phyloP scores from a whole-genome alignment of 2,329 filamentous ascomycete genomes.

The Didymella segeticola region DNA sequence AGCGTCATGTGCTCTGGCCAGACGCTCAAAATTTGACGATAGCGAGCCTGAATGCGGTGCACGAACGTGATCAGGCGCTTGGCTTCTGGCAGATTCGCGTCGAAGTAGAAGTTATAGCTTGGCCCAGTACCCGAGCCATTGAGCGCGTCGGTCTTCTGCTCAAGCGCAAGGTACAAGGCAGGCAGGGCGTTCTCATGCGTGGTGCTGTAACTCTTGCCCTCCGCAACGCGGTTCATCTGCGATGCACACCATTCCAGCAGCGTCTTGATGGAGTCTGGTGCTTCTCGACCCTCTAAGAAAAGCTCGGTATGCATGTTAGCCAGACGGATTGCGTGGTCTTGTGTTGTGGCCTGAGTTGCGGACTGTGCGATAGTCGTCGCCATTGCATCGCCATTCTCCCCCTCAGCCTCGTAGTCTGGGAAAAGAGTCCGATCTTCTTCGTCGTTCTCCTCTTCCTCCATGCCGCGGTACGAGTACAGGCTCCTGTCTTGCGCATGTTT shows the following conservation, averaged over 20 bases:
- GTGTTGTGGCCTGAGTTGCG: conserved; percentile 28
- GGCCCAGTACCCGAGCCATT: conserved; percentile 40
- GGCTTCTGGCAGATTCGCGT: conserved; percentile 77
- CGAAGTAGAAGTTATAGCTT: conserved; percentile 86
- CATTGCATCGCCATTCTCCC: conserved; percentile 39
- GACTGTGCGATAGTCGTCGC: background rate
- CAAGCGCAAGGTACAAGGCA: conserved; percentile 68
- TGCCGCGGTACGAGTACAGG: conserved; percentile 83
- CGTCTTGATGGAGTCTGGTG: conserved; percentile 33
- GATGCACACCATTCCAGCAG: conserved; percentile 42
- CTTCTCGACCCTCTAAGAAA: conserved; percentile 30
- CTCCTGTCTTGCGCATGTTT: conserved; percentile 76
- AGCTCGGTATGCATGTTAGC: conserved; percentile 45
- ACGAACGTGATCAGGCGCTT: conserved; percentile 75
- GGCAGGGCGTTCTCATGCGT: conserved; percentile 64
- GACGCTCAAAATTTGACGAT: conserved; percentile 69
- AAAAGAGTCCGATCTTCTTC: conserved; percentile 85
- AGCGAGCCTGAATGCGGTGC: conserved; percentile 72
- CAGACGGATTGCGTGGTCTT: conserved; percentile 44
- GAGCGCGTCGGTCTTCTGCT: conserved; percentile 62
- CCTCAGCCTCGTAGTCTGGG: conserved; percentile 72
- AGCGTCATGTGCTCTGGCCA: conserved; percentile 81
- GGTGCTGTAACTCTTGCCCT: conserved; percentile 33
- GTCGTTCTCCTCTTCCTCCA: conserved; percentile 76
- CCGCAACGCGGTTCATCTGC: conserved; percentile 36